These are phyloP conservation scores for Lichina pygmaea DNA, from an alignment of 495 filamentous ascomycete genomes.

Conservation along the genomic window DNA sequence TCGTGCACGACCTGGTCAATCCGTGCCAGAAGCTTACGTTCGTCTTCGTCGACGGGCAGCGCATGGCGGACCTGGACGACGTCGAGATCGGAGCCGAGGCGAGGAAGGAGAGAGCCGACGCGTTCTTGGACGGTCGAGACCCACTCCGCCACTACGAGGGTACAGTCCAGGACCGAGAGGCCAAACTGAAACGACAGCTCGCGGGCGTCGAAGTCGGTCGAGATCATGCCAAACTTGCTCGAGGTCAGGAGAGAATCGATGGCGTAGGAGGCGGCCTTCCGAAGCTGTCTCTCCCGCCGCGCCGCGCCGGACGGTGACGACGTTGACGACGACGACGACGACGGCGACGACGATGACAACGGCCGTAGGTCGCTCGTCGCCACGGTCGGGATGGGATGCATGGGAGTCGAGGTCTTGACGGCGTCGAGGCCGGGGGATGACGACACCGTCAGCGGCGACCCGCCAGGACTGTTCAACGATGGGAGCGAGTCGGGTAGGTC, in stretches of 20 bases:
- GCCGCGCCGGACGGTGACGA: no score
- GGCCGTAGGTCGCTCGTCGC: slow-evolving; percentile 8
- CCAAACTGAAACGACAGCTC: slow-evolving; percentile 85
- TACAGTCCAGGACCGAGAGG: slow-evolving; percentile 85
- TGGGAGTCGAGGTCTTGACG: slow-evolving; percentile 6
- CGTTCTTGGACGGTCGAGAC: slow-evolving; percentile 84
- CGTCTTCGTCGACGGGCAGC: slow-evolving; percentile 80
- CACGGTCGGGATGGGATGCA: slow-evolving; percentile 10
- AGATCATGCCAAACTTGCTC: slow-evolving; percentile 65
- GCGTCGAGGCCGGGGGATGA: slow-evolving; percentile 21
- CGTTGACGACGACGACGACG: no score
- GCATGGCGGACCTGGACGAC: slow-evolving; percentile 57
- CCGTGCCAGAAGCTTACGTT: slow-evolving; percentile 65
- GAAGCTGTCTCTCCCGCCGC: slow-evolving; percentile 62
- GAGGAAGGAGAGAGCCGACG: slow-evolving; percentile 64
- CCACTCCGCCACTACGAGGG: slow-evolving; percentile 95
- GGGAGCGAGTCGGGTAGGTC: slow-evolving; percentile 14
- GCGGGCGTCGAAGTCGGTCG: slow-evolving; percentile 58
- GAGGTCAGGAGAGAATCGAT: slow-evolving; percentile 82
- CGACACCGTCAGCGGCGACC: slow-evolving; percentile 24
- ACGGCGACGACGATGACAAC: slow-evolving; percentile 16
- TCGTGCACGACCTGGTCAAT: slow-evolving; percentile 56
- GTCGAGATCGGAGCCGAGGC: slow-evolving; percentile 58
- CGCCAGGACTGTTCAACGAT: slow-evolving; percentile 21
- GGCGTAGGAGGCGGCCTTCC: slow-evolving; percentile 84